A percentile compares a stretch with the other conserved stretches of the same genome.
Conservation (phyloP, 345 rosid genomes). For the Excoecaria cochinchinensis region DNA sequence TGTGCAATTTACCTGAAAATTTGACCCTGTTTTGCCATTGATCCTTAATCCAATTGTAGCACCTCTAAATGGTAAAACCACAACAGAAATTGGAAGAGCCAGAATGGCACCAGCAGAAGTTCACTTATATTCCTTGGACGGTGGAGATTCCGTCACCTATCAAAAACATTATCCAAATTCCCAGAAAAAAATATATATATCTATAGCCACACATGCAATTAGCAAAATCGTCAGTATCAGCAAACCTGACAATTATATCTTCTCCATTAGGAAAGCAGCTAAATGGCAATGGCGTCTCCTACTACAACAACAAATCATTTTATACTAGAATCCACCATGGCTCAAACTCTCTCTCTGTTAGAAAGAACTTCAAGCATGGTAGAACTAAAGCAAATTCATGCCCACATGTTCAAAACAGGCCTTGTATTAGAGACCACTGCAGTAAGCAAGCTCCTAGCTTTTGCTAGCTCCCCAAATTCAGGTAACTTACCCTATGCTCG, state of each 20-base stretch:
- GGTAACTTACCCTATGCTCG: slow-evolving; percentile 48
- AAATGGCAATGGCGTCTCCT: slow-evolving; percentile 17
- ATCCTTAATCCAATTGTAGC: no score
- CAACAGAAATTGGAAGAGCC: not conserved
- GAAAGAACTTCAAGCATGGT: slow-evolving; percentile 47
- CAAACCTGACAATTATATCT: not conserved
- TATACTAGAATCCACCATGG: slow-evolving; percentile 15
- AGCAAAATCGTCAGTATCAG: no score
- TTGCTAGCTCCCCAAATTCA: slow-evolving; percentile 33
- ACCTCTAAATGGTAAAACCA: no score
- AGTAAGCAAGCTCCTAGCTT: slow-evolving; percentile 44
- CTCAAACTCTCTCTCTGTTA: slow-evolving; percentile 38
- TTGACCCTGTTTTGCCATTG: no score
- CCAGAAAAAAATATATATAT: not conserved
- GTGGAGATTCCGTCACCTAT: not conserved
- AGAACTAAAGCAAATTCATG: slow-evolving; percentile 60
- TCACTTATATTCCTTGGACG: not conserved
- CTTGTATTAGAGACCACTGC: slow-evolving; percentile 33
- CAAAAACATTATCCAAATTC: slow-evolving; percentile 26
- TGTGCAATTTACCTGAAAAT: no score
- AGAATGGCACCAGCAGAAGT: not conserved
- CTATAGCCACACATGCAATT: not conserved
- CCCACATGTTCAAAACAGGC: slow-evolving; percentile 57
- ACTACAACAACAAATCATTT: not conserved
- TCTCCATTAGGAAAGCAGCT: no score